A percentile compares a stretch with the other conserved stretches of the same genome.
These are phyloP conservation scores for Tricholoma hemisulphureum DNA, from an alignment of 768 basidiomycete species.

Conservation along the genomic window DNA sequence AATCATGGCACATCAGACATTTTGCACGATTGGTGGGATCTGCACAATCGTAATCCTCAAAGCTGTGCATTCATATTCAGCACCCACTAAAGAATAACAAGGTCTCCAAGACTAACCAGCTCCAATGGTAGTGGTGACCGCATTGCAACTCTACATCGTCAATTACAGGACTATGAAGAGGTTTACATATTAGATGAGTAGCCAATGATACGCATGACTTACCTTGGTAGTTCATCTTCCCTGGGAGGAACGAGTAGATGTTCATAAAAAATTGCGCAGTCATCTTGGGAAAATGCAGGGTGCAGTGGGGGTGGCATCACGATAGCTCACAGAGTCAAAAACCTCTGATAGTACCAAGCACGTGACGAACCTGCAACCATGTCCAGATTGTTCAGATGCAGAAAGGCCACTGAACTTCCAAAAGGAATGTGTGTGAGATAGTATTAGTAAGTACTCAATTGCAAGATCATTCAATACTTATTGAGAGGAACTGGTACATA, in stretches of 20 bases:
- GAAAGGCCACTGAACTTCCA: too few relatives aligned
- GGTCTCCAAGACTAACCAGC: background rate
- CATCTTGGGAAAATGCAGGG: background rate
- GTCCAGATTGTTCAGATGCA: too few relatives aligned
- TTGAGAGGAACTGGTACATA: too few relatives aligned
- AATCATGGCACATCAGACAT: slow-evolving; percentile 8
- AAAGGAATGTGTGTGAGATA: too few relatives aligned
- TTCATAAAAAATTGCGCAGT: background rate
- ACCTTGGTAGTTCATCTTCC: background rate
- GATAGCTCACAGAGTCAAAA: too few relatives aligned
- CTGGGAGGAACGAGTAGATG: background rate
- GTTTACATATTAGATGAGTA: background rate
- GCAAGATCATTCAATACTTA: too few relatives aligned
- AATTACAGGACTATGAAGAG: background rate
- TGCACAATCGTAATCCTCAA: slow-evolving; percentile 11
- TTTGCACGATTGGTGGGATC: slow-evolving; percentile 4
- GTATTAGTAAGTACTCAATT: too few relatives aligned
- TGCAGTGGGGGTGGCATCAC: too few relatives aligned
- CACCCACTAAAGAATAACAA: background rate
- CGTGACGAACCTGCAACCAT: too few relatives aligned
- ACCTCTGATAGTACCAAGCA: too few relatives aligned
- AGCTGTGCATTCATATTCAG: background rate
- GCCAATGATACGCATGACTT: background rate
- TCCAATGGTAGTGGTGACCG: background rate
- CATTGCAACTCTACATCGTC: background rate